Evolutionary conservation across 805 yeast genomes (phyloP).

Genomic region (Pichia membranifaciens): DNA sequence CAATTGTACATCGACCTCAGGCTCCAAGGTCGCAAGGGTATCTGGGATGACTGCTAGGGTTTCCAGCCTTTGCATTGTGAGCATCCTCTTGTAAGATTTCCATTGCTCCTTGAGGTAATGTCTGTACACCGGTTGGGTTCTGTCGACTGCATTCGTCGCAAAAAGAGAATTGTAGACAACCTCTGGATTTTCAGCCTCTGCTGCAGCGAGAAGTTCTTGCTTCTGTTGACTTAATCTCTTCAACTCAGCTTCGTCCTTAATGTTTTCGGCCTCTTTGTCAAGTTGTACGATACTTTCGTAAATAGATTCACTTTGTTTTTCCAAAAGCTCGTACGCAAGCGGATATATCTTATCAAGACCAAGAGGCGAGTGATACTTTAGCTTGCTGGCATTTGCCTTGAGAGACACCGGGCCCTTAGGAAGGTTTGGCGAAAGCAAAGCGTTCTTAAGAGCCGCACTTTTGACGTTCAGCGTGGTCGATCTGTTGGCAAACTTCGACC

Average conservation of each 20-base stretch:
- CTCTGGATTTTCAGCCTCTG: constrained; percentile 80
- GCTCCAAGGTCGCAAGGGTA: constrained; percentile 83
- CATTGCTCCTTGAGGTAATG: constrained; percentile 61
- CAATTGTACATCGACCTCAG: constrained; percentile 67
- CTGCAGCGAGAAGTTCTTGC: constrained; percentile 40
- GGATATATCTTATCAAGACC: constrained; percentile 71
- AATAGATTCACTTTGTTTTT: constrained; percentile 37
- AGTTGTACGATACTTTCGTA: constrained; percentile 37
- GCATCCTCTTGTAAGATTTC: constrained; percentile 64
- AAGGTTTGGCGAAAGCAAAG: constrained; percentile 28
- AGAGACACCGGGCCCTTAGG: constrained; percentile 52
- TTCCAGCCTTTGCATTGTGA: constrained; percentile 89
- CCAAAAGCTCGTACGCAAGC: constrained; percentile 54
- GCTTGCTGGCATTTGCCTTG: constrained; percentile 36
- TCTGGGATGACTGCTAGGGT: constrained; percentile 84
- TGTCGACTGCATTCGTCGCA: constrained; percentile 48
- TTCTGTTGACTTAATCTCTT: constrained; percentile 17
- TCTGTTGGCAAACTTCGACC: constrained; percentile 33
- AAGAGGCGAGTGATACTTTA: constrained; percentile 59
- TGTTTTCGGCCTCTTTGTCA: constrained; percentile 25
- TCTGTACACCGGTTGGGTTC: constrained; percentile 75
- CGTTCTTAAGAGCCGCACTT: constrained; percentile 23
- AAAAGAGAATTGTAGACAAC: constrained; percentile 62
- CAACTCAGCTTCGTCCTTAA: constrained; percentile 20
- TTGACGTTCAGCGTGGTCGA: constrained; percentile 28